Conservation (phyloP, 345 rosid genomes). For the Pseudoturritis turrita region DNA sequence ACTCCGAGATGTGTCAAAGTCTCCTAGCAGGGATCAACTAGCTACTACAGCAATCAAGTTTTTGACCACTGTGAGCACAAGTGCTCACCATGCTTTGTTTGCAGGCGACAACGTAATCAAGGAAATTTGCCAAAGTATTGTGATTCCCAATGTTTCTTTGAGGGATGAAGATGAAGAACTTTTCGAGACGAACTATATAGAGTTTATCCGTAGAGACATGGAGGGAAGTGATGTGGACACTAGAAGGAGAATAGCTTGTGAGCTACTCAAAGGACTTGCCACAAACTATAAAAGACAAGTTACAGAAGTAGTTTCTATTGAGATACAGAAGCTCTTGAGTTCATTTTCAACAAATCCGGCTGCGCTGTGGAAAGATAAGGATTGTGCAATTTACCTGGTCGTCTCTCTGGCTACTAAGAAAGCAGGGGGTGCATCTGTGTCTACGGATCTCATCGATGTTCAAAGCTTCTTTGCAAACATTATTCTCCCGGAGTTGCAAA, state of each 20-base stretch:
- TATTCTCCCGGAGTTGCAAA: slow-evolving; percentile 82
- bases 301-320: slow-evolving; percentile 60
- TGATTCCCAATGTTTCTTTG: slow-evolving; percentile 87
- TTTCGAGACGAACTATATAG: slow-evolving; percentile 92
- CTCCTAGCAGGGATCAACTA: slow-evolving; percentile 67
- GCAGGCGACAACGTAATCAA: slow-evolving; percentile 66
- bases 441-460: slow-evolving; percentile 87
- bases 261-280: slow-evolving; percentile 90
- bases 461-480: slow-evolving; percentile 69
- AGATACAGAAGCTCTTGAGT: slow-evolving; percentile 67
- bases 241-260: slow-evolving; percentile 97
- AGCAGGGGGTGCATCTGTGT: slow-evolving; percentile 72
- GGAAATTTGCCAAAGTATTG: slow-evolving; percentile 85
- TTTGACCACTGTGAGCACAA: slow-evolving; percentile 87
- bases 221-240: slow-evolving; percentile 99
- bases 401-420: slow-evolving; percentile 86
- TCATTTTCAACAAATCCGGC: slow-evolving; percentile 67
- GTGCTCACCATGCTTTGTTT: slow-evolving; percentile 90
- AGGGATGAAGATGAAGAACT: slow-evolving; percentile 98
- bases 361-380: slow-evolving; percentile 91
- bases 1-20: slow-evolving; percentile 67
- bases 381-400: slow-evolving; percentile 89
- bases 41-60: slow-evolving; percentile 92
- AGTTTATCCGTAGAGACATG: slow-evolving; percentile 98
- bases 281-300: slow-evolving; percentile 72